Percentiles rank a stretch among this genome's conserved stretches.
Conservation (phyloP, 352 stramenopile genomes). For the Globisporangium barbulae region DNA sequence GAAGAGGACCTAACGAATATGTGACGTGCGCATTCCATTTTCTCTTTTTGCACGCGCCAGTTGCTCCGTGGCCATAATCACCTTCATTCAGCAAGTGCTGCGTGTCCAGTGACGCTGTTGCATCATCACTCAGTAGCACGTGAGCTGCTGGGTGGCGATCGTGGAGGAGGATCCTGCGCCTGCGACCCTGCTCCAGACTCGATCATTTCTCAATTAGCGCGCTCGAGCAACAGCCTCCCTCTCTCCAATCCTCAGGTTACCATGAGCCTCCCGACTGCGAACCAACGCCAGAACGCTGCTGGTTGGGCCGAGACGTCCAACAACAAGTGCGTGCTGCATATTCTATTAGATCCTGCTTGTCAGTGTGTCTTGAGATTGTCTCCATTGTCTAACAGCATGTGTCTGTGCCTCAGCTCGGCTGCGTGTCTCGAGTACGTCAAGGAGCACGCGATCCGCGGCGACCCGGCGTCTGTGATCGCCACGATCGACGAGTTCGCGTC, state of each 20-base stretch:
- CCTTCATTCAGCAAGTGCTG: too few relatives aligned
- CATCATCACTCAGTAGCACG: background rate
- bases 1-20: too few relatives aligned
- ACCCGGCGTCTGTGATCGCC: conserved; percentile 29
- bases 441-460: conserved; percentile 25
- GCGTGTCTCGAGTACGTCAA: conserved; percentile 36
- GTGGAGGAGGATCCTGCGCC: too few relatives aligned
- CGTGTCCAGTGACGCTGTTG: background rate
- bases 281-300: too few relatives aligned
- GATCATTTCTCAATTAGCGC: background rate
- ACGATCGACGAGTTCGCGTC: conserved; percentile 32
- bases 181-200: background rate
- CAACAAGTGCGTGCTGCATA: background rate
- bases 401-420: background rate
- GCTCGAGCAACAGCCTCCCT: background rate
- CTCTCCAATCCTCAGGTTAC: background rate
- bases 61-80: too few relatives aligned
- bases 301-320: background rate
- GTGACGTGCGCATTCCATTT: background rate
- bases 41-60: background rate
- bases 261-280: background rate
- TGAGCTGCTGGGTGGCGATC: too few relatives aligned
- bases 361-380: too few relatives aligned
- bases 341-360: background rate
- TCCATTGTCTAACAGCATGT: too few relatives aligned